These are phyloP conservation scores for Pterocarpus macrocarpus DNA, from an alignment of 306 rosid genomes.

Conservation along the genomic window DNA sequence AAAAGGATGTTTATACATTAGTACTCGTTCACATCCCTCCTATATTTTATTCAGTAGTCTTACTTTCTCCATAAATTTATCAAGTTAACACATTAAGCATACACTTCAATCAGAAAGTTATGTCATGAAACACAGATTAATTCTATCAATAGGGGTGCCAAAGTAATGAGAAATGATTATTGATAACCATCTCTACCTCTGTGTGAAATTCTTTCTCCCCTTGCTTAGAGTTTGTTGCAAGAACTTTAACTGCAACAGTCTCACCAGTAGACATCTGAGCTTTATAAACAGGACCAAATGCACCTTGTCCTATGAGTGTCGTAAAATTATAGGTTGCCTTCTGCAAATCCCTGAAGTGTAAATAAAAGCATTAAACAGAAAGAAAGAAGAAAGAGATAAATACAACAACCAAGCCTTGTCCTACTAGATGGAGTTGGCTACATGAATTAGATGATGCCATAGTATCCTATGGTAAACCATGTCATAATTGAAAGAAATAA, in stretches of 20 bases:
- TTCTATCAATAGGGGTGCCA: not conserved
- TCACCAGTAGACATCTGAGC: conserved; percentile 97
- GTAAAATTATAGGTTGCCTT: conserved; percentile 94
- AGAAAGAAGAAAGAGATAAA: conserved; percentile 22
- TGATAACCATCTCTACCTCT: conserved; percentile 66
- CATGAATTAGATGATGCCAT: no score
- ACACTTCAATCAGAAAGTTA: conserved; percentile 9
- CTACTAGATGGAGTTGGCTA: no score
- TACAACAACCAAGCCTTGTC: not conserved
- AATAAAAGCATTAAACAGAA: conserved; percentile 21
- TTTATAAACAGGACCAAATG: conserved; percentile 97
- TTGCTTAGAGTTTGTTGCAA: conserved; percentile 95
- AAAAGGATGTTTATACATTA: conserved; percentile 5
- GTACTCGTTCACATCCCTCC: not conserved
- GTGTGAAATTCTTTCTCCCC: conserved; percentile 98
- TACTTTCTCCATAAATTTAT: not conserved
- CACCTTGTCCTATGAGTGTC: conserved; percentile 95
- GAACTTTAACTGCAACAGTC: conserved; percentile 94
- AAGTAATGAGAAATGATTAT: not conserved
- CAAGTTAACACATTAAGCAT: not conserved
- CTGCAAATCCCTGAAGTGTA: conserved; percentile 82
- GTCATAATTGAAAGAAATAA: no score
- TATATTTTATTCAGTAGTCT: conserved; percentile 16
- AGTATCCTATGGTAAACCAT: no score
- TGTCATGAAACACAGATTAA: not conserved